Evolutionary conservation across 208 protist genomes (phyloP), one percentile per base, ranked within the genome.

Genomic region (Leishmania martiniquensis): DNA sequence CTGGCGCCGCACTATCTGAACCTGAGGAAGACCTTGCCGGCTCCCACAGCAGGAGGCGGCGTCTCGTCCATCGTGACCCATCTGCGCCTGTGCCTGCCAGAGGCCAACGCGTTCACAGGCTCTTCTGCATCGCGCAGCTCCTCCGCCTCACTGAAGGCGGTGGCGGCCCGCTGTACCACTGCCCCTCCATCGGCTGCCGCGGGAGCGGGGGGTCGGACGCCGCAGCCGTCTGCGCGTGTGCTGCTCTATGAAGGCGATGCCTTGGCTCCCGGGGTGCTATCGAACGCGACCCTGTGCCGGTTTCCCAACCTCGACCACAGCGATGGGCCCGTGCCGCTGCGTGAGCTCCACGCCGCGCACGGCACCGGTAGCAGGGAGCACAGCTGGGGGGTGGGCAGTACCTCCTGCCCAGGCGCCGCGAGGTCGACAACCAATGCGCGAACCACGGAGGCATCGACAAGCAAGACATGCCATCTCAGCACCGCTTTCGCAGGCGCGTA

Each of bases 221-320:
- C 73, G 60, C 82, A 81, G 44, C 83, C 77, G 37, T 76, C 82
- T 37, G 85, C 76, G 44, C 80, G 81, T 42, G 81, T 91, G 52
- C 80, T 91, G 69, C 83, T 93, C 25, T 81, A 90, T 80, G 89
- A 93, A 57, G 87, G 82, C 12, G 89, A 93, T 77, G 78, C 75
- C n/a, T 78, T 93, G 37, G 67, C 80, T 1, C 83, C 85, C 4
- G 89, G 89, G 5, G 83, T 93, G 67, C 76, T 93, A n/a, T 74
- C 79, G 39, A 89, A 88, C 74, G 76, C 79, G 25, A 93, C 89
- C 39, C 85, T 93, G 57, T 87, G 83, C 59, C 86, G 83, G 44
- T 90, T 87, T 66, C 83, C 83, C 9, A 55, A 44, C 34, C 52
- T 63, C 70, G 39, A 29, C n/a, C 55, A 52, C 59, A 39, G 29